Percentiles rank a stretch among this genome's conserved stretches.
These are phyloP conservation scores for Amanita rimosa DNA, from an alignment of 768 basidiomycete genomes.

Conservation along the genomic window DNA sequence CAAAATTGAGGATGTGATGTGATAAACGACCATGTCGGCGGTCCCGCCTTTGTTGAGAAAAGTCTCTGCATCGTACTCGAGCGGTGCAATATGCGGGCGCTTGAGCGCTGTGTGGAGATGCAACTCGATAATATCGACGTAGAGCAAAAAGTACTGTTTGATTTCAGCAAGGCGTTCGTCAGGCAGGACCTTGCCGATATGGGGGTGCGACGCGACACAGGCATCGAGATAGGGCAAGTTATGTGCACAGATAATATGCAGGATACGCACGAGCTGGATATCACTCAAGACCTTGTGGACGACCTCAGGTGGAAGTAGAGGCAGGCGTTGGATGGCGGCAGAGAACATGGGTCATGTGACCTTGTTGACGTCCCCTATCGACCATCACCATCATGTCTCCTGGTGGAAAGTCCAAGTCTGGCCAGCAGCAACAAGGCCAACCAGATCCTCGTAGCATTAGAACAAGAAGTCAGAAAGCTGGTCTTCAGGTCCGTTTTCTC, in stretches of 20 bases:
- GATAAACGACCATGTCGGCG: background rate
- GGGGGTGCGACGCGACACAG: slow-evolving; percentile 12
- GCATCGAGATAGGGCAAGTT: slow-evolving; percentile 15
- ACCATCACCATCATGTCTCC: slow-evolving; percentile 4
- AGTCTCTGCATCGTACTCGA: slow-evolving; percentile 7
- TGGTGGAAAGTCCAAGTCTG: slow-evolving; percentile 54
- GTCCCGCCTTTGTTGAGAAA: background rate
- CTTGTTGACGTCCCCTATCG: background rate
- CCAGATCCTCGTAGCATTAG: slow-evolving; percentile 33
- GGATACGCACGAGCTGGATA: slow-evolving; percentile 15
- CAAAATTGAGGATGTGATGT: slow-evolving; percentile 8
- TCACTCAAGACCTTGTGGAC: slow-evolving; percentile 17
- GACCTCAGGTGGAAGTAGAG: slow-evolving; percentile 15
- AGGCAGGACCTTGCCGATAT: slow-evolving; percentile 10
- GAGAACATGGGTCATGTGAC: slow-evolving; percentile 6
- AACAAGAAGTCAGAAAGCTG: slow-evolving; percentile 76
- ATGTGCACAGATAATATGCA: slow-evolving; percentile 13
- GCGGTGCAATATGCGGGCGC: slow-evolving; percentile 5
- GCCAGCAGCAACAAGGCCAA: slow-evolving; percentile 21
- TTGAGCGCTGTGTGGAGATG: slow-evolving; percentile 3
- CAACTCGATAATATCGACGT: slow-evolving; percentile 10
- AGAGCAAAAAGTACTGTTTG: slow-evolving; percentile 12
- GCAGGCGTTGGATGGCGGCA: slow-evolving; percentile 11
- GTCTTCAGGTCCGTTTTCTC: slow-evolving; percentile 47
- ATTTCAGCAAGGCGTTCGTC: slow-evolving; percentile 7